These are phyloP conservation scores for Erysimum pusillum DNA, from an alignment of 441 rosid genomes.

Conservation along the genomic window DNA sequence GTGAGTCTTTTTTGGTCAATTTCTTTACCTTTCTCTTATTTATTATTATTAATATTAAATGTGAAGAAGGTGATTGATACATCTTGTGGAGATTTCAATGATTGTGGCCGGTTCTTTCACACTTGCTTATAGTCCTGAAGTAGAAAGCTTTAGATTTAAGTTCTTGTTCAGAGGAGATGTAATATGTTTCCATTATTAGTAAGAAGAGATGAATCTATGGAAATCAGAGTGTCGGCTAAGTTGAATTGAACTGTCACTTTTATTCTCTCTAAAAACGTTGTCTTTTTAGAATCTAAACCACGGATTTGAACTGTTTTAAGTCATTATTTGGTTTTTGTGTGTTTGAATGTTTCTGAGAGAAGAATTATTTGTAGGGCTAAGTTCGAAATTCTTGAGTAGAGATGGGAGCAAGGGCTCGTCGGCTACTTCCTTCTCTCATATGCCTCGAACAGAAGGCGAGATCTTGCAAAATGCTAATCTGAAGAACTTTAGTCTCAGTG, in stretches of 20 bases:
- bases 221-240: constrained; percentile 32
- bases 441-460: constrained; percentile 70
- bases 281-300: constrained; percentile 14
- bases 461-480: constrained; percentile 68
- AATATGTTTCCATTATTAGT: constrained; percentile 37
- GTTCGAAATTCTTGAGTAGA: constrained; percentile 55
- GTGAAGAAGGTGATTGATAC: background rate
- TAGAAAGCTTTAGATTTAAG: constrained; percentile 19
- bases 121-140: constrained; percentile 16
- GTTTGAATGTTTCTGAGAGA: constrained; percentile 23
- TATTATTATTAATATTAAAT: constrained; percentile 9
- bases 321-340: constrained; percentile 1
- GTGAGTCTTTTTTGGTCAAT: constrained; percentile 44
- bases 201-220: constrained; percentile 17
- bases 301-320: background rate
- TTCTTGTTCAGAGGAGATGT: constrained; percentile 7
- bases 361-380: constrained; percentile 57
- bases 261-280: background rate
- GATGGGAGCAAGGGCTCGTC: constrained; percentile 62
- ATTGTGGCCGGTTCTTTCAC: constrained; percentile 14
- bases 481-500: constrained; percentile 59
- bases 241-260: constrained; percentile 20
- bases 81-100: constrained; percentile 24
- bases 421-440: constrained; percentile 50
- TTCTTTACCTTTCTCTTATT: constrained; percentile 10